Percentiles rank a stretch among this genome's conserved stretches.
Conservation (phyloP, 2,329 filamentous ascomycete species). For the Albifimbria verrucaria region DNA sequence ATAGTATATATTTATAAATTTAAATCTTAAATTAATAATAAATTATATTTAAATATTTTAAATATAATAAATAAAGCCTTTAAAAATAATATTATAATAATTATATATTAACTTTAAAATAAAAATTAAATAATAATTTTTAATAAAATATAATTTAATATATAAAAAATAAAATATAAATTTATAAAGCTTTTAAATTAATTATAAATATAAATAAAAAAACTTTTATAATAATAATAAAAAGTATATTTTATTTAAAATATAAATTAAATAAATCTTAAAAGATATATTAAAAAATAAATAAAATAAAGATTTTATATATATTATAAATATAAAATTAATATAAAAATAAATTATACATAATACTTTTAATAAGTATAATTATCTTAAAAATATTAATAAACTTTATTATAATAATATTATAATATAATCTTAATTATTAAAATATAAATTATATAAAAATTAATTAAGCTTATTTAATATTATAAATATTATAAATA, state of each 20-base stretch:
- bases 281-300: neutral
- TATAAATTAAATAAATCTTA: no score
- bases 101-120: neutral
- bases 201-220: no score
- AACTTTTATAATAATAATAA: no score
- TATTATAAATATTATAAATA: neutral
- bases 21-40: neutral
- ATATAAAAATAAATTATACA: neutral
- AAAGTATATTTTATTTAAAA: no score
- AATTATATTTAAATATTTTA: neutral
- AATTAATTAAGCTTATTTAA: neutral
- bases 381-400: neutral
- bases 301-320: neutral
- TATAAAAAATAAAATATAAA: no score
- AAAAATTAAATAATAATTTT: no score
- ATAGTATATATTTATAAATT: neutral
- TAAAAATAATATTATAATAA: no score
- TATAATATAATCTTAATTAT: neutral
- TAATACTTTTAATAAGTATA: neutral
- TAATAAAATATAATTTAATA: no score
- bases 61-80: neutral
- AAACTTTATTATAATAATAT: neutral
- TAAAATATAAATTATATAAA: neutral
- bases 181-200: no score
- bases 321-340: neutral